Evolutionary conservation across 345 rosid species (phyloP), one percentile per base, ranked within the genome.

Genomic region (Linum tenue): DNA sequence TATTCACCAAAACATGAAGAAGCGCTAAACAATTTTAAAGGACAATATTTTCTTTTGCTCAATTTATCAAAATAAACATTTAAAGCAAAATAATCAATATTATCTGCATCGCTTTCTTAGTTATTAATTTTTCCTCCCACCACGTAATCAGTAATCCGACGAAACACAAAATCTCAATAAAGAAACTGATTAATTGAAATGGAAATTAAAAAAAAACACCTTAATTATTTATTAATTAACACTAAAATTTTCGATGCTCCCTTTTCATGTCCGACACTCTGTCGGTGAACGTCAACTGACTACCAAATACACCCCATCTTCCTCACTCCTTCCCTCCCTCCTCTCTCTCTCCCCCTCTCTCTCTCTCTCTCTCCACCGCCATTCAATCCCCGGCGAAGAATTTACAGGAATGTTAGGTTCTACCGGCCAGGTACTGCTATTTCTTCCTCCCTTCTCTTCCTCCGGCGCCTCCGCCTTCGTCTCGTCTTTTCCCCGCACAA

Each of bases 221-320:
- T 8, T 8, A 7, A 44, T 7, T 4, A 44, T 5, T 7, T 7
- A 48, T 48, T 5, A 15, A 12, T 9, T 48, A 9, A 48, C 53
- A 9, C 14, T 15, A 41, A 22, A 22, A 22, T 22, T 22, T 22
- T 22, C 43, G 8, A 17, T 31, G 22, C 53, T 12, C 71, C 66
- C 79, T 62, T 74, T 79, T 82, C 75, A 70, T 69, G 68, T 82
- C 83, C 86, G 77, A 74, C 76, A 15, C 75, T 11, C 39, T 41
- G 77, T 76, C 80, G 80, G 82, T 75, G 77, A 9, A 9, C 53
- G 7, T 48, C 53, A 68, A 43, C 15, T 11, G 22, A 68, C 37
- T 5, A 59, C 16, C 51, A 59, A n/a, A 37, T 1, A 3, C 39
- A n/a, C 0, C 10, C 4, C 63, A 41, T n/a, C n/a, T n/a, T n/a